phyloP scores from a whole-genome alignment of 345 rosid species.

The Hirschfeldia incana region DNA sequence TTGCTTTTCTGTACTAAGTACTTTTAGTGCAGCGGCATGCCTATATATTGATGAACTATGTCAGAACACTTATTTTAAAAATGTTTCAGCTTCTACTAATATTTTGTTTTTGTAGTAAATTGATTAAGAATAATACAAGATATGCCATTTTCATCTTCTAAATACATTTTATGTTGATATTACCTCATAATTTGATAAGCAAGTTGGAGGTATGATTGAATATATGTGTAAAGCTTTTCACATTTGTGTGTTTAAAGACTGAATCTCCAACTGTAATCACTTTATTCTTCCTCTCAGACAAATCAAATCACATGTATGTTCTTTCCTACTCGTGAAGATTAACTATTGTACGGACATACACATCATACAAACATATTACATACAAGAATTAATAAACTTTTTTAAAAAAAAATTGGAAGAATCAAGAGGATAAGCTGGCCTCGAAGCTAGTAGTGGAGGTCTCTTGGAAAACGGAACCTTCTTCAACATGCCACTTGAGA shows the following conservation, averaged over 20 bases:
- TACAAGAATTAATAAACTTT: background rate
- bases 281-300: background rate
- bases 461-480: slow-evolving; percentile 39
- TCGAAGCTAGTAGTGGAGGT: slow-evolving; percentile 50
- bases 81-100: background rate
- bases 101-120: background rate
- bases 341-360: background rate
- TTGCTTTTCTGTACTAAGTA: too few species aligned
- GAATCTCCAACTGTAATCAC: background rate
- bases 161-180: too few species aligned
- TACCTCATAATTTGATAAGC: background rate
- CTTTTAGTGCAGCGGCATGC: too few species aligned
- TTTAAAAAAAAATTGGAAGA: background rate
- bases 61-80: background rate
- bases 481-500: slow-evolving; percentile 58
- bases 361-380: slow-evolving; percentile 1
- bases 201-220: background rate
- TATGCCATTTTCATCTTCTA: background rate
- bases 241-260: background rate
- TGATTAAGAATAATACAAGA: background rate
- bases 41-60: background rate
- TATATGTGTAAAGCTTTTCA: background rate
- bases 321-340: background rate
- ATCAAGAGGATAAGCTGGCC: slow-evolving; percentile 53
- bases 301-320: background rate